Evolutionary conservation across 495 filamentous ascomycete genomes (phyloP).

Genomic region (Haplographium delicatum): DNA sequence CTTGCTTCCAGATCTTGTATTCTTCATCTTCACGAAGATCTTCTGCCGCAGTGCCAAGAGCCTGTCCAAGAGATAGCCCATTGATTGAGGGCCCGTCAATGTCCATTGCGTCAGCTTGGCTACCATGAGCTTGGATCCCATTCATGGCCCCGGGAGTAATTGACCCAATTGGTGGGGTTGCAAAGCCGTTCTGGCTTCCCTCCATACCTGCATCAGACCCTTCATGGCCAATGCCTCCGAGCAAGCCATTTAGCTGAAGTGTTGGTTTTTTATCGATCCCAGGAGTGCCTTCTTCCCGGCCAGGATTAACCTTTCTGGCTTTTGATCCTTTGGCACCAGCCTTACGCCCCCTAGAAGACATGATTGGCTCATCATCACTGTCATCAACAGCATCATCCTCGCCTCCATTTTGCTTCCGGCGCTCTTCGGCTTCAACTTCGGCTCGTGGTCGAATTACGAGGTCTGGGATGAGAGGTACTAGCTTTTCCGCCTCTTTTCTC

Average conservation of each 20-base stretch:
- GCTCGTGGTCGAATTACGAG: conserved; percentile 83
- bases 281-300: conserved; percentile 76
- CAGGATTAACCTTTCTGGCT: conserved; percentile 69
- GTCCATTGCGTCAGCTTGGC: conserved; percentile 77
- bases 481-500: conserved; percentile 92
- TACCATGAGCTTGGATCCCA: conserved; percentile 56
- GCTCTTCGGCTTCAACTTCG: conserved; percentile 94
- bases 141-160: conserved; percentile 72
- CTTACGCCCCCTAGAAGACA: conserved; percentile 91
- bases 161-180: conserved; percentile 74
- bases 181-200: conserved; percentile 75
- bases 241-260: conserved; percentile 46
- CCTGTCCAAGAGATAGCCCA: conserved; percentile 50
- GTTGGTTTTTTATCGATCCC: conserved; percentile 57
- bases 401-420: conserved; percentile 67
- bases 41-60: conserved; percentile 46
- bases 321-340: conserved; percentile 73
- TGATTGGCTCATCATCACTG: conserved; percentile 97
- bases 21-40: conserved; percentile 69
- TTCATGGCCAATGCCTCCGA: conserved; percentile 42
- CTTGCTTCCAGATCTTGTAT: conserved; percentile 97
- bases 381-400: conserved; percentile 82
- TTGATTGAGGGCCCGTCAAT: conserved; percentile 66
- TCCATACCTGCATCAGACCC: conserved; percentile 45
- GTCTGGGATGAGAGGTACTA: conserved; percentile 91